These are phyloP conservation scores for Chrysanthemum makinoi DNA, from an alignment of 129 eudicot genomes.

Conservation along the genomic window DNA sequence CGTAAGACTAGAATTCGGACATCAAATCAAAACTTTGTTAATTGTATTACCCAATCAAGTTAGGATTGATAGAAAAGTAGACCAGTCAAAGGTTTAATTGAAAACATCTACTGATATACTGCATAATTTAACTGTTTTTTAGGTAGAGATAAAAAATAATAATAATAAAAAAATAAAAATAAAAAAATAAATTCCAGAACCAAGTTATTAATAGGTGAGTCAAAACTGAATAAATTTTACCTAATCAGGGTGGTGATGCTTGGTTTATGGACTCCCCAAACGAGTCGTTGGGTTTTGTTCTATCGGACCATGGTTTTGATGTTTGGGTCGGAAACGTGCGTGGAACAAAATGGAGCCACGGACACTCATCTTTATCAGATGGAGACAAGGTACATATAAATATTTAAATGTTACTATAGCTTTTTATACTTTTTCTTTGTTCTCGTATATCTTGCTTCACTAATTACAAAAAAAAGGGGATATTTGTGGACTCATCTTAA, in stretches of 20 bases:
- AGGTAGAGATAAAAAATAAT: no score
- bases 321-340: slow-evolving; percentile 97
- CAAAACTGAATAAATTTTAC: slow-evolving; percentile 3
- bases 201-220: no score
- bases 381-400: slow-evolving; percentile 57
- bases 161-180: no score
- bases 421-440: neutral
- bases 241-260: slow-evolving; percentile 89
- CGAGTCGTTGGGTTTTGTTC: slow-evolving; percentile 87
- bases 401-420: neutral
- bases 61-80: neutral
- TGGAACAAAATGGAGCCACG: slow-evolving; percentile 96
- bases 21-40: neutral
- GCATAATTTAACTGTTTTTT: no score
- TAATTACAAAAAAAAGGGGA: neutral
- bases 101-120: no score
- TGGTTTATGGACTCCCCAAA: slow-evolving; percentile 85
- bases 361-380: slow-evolving; percentile 77
- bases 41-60: neutral
- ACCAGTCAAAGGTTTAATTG: neutral
- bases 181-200: no score
- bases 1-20: neutral
- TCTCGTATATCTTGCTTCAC: slow-evolving; percentile 9
- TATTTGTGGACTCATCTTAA: neutral
- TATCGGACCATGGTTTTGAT: slow-evolving; percentile 85